A percentile compares a stretch with the other conserved stretches of the same genome.
These are phyloP conservation scores for Pestalotiopsis fici DNA, from an alignment of 2,329 filamentous ascomycete species.

Conservation along the genomic window DNA sequence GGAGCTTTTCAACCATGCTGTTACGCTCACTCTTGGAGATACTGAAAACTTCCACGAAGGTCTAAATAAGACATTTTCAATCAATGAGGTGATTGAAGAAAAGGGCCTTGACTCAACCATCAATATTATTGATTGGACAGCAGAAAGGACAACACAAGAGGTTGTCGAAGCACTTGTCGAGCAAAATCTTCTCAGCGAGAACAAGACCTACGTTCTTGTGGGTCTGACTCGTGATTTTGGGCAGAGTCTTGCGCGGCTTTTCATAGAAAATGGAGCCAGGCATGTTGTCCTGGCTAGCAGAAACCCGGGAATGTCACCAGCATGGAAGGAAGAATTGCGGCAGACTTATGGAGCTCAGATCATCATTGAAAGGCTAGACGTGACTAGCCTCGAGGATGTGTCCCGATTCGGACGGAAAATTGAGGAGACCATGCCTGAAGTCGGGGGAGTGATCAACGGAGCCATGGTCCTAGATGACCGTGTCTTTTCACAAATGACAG, in stretches of 20 bases:
- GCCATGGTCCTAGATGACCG: conserved; percentile 47
- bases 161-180: conserved; percentile 23
- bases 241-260: conserved; percentile 41
- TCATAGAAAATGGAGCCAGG: conserved; percentile 37
- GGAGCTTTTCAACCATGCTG: not conserved
- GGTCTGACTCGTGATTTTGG: conserved; percentile 45
- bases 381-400: conserved; percentile 28
- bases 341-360: conserved; percentile 19
- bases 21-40: conserved; percentile 16
- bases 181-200: conserved; percentile 25
- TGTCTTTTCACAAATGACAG: conserved; percentile 41
- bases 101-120: conserved; percentile 19
- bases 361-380: conserved; percentile 25
- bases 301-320: conserved; percentile 26
- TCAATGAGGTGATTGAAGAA: conserved; percentile 20
- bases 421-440: conserved; percentile 23
- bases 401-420: conserved; percentile 23
- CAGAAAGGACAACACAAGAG: conserved; percentile 27
- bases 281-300: conserved; percentile 42
- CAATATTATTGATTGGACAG: conserved; percentile 40
- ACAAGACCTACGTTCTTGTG: conserved; percentile 39
- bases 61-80: not conserved
- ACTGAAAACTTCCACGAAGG: conserved; percentile 17
- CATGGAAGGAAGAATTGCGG: conserved; percentile 34
- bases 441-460: conserved; percentile 43